Base-by-base conservation (phyloP, 140 eudicot species). In the Stevia rebaudiana region DNA sequence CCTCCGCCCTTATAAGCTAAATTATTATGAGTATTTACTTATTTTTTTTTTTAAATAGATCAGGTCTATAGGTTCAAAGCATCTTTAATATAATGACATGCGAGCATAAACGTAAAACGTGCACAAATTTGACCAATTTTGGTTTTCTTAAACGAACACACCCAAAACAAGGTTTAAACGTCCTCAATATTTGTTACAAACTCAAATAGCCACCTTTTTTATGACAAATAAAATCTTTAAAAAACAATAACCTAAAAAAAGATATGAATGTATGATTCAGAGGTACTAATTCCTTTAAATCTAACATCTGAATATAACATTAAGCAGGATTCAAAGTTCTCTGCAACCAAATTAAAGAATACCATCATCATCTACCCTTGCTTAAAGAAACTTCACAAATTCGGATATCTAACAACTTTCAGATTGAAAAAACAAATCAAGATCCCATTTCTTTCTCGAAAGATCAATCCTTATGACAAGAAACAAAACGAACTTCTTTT, bases 291-390 rank as follows among this genome's bases (percentile, higher is more conserved):
- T 63, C 68, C 68, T 37, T 54, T 19, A 66, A 66, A 43, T 21
- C 61, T 51, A 65, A 49, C 74, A 67, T 74, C 69, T 67, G 79
- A 60, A 60, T 60, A 67, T 10, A 57, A 74, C 25, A 74, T 59
- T 40, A 67, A 68, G 74, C 79, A 60, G 65, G 42, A 67, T 39
- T 67, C 48, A 74, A 53, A 74, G 8, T 47, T 58, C 68, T 49
- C 58, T 66, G 63, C 74, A 25, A 51, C 74, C 56, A 74, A 74
- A 74, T 74, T 28, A 74, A 74, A 68, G 51, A 74, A 67, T 67
- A 51, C 48, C 28, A 74, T 23, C 54, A 73, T 47, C 74, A 53
- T 58, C 73, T 57, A 58, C 63, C 64, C 31, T 59, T 11, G 37
- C 52, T 47, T 28, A 53, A 49, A 59, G 40, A 74, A 66, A 48